Base-by-base conservation (phyloP, 805 yeast species). In the Ogataea paraovalis region DNA sequence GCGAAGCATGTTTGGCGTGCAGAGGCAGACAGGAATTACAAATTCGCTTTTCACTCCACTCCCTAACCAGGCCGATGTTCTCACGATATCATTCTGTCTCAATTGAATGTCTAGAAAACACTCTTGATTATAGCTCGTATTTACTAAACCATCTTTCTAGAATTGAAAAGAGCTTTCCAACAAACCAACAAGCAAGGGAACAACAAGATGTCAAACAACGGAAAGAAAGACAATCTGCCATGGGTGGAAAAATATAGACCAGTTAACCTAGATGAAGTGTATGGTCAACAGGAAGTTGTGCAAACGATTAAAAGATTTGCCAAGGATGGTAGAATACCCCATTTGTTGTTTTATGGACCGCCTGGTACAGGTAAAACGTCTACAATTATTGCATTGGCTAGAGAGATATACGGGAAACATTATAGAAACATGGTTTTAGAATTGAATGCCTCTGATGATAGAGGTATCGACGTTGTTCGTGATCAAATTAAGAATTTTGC, bases 171-270 rank as follows among this genome's bases (percentile, higher is more conserved):
- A 7, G 10, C 7, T 10, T 25, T 25, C 10, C 28, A 25, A 25
- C 28, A 25, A 25, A 25, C 28, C 7, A 25, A 25, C 28, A 25
- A 25, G 10, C 28, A 25, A 25, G 10, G 10, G 10, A 25, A 25
- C 28, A 25, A 25, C 28, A 25, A 25, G 28, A 25, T 25, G 28
- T 25, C 28, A 25, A 25, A 25, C 28, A 25, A 10, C 10, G 28
- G 9, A 25, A 25, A 25, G 21, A 46, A 47, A 23, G 82, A 79
- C 34, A 80, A 79, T 54, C 64, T 83, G n/a, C 88, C 87, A 20
- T 82, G 91, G 99, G 95, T 94, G 41, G 99, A 94, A 65, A 94
- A 94, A 65, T 94, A 92, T 66, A 82, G 99, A 53, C 99, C 99
- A 0, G 70, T 73, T 30, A 74, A 83, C 1, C 71, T 94, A 44